phyloP scores from a whole-genome alignment of 208 protist genomes.

The Porcisia hertigi region DNA sequence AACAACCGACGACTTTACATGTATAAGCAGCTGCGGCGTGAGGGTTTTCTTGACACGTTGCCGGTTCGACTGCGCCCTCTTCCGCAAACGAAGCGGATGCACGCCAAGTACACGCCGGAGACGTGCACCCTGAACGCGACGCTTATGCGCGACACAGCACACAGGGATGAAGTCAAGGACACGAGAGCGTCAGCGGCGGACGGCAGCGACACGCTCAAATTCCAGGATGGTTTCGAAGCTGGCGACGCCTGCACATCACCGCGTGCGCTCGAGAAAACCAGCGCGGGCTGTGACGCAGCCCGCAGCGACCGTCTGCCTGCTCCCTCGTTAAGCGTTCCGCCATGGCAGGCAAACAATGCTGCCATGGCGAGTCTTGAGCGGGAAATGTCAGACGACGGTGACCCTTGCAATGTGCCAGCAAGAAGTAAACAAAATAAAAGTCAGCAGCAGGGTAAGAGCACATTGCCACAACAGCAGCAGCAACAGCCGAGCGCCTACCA shows the following conservation, averaged over 20 bases:
- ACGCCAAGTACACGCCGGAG: conserved; percentile 68
- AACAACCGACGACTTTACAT: conserved; percentile 89
- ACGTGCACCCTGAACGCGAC: conserved; percentile 76
- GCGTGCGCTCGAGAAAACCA: background rate
- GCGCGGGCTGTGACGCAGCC: background rate
- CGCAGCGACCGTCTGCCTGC: background rate
- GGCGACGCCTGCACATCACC: background rate
- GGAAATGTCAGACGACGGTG: background rate
- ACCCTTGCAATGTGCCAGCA: background rate
- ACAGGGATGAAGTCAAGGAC: conserved; percentile 1
- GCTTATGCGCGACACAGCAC: conserved; percentile 56
- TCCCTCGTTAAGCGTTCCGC: background rate
- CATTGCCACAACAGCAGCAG: background rate
- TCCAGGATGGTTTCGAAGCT: background rate
- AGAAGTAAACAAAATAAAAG: background rate
- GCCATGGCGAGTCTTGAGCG: background rate
- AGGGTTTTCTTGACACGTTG: conserved; percentile 47
- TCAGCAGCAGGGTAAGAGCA: background rate
- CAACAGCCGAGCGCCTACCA: background rate
- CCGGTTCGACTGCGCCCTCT: conserved; percentile 69
- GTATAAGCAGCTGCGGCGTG: conserved; percentile 71
- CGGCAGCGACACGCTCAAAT: background rate
- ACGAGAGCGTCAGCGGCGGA: background rate
- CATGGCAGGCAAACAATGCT: background rate
- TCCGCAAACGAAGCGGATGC: conserved; percentile 71